phyloP scores from a whole-genome alignment of 1,284 basidiomycete species.

The Paramarasmius palmivorus region DNA sequence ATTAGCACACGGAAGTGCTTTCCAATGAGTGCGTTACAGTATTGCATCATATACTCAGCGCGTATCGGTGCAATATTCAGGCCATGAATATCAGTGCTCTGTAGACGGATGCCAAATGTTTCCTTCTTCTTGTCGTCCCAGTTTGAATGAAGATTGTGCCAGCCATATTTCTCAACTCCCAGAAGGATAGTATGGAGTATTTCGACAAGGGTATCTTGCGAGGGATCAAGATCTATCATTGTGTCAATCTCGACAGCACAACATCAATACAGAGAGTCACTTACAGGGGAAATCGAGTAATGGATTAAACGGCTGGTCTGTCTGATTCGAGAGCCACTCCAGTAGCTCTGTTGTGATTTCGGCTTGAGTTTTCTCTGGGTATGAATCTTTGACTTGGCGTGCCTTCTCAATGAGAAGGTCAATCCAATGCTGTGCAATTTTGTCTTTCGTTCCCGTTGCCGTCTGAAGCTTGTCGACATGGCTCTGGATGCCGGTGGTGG shows the following conservation, averaged over 20 bases:
- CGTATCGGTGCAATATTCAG: conserved; percentile 30
- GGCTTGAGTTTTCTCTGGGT: background rate
- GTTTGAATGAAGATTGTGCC: conserved; percentile 27
- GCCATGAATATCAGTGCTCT: conserved; percentile 29
- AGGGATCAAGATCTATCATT: conserved; percentile 22
- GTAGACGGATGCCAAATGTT: conserved; percentile 26
- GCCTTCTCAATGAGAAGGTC: background rate
- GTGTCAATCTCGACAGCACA: background rate
- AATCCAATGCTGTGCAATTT: background rate
- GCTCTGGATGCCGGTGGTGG: background rate
- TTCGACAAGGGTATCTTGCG: conserved; percentile 37
- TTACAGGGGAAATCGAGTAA: background rate
- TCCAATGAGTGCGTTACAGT: conserved; percentile 37
- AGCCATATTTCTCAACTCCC: conserved; percentile 38
- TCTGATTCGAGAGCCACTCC: background rate
- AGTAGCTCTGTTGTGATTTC: background rate
- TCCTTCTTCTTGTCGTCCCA: conserved; percentile 22
- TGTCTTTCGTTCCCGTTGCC: background rate
- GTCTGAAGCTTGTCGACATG: background rate
- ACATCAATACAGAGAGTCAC: background rate
- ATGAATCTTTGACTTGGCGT: too few species aligned
- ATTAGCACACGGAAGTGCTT: conserved; percentile 38
- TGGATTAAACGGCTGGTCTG: background rate
- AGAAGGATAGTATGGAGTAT: conserved; percentile 38
- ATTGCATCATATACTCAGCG: conserved; percentile 36